Evolutionary conservation across 139 green algal genomes (phyloP).

Genomic region (Parachlorella kessleri): DNA sequence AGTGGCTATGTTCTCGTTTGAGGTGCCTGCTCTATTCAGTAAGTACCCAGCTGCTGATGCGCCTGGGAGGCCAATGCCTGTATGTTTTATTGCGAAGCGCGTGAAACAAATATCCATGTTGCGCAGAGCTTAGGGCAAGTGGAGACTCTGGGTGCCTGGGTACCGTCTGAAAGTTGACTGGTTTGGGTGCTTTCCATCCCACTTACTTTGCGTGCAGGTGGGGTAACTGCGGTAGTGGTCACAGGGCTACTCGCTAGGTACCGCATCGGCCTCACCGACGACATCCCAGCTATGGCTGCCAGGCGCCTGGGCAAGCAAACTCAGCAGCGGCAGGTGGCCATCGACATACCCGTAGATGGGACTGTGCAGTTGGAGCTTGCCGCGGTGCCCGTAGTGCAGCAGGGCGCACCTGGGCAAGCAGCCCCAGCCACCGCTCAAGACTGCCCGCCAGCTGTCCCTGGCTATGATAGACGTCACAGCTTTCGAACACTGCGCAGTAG

Average conservation of each 20-base stretch:
- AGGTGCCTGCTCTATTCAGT: constrained; percentile 38
- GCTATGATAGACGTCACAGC: too few relatives aligned
- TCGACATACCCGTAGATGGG: not conserved
- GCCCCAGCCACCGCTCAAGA: not conserved
- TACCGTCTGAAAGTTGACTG: too few relatives aligned
- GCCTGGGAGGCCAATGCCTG: too few relatives aligned
- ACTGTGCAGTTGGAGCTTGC: not conserved
- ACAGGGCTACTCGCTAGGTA: not conserved
- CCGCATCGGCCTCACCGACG: not conserved
- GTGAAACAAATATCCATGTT: too few relatives aligned
- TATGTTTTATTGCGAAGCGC: too few relatives aligned
- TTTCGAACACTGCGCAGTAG: too few relatives aligned
- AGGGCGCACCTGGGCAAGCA: not conserved
- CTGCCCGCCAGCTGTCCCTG: not conserved
- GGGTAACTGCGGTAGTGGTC: not conserved
- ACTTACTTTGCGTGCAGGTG: too few relatives aligned
- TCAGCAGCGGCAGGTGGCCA: not conserved
- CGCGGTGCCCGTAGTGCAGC: not conserved
- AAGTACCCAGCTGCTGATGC: too few relatives aligned
- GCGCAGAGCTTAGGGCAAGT: too few relatives aligned
- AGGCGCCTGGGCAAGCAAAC: not conserved
- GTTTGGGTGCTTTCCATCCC: too few relatives aligned
- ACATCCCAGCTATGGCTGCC: not conserved
- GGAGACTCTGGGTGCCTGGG: too few relatives aligned
- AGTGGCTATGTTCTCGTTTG: constrained; percentile 30